Percentiles rank a stretch among this genome's conserved stretches.
These are phyloP conservation scores for Pyricularia sp. DNA, from an alignment of 2,329 filamentous ascomycete species.

Conservation along the genomic window DNA sequence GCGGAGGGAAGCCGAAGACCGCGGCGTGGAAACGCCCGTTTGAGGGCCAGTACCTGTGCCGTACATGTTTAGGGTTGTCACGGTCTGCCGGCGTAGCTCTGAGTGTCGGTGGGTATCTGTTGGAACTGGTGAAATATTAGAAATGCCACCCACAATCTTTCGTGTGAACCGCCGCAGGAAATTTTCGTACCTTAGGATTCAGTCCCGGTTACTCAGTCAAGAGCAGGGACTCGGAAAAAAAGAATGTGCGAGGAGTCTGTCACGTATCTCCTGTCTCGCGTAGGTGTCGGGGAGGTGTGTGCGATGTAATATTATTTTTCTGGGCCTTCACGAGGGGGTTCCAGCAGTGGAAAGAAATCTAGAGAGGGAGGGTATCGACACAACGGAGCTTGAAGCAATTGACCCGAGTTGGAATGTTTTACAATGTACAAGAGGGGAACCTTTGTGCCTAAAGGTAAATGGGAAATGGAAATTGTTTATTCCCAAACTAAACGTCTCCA, in stretches of 20 bases:
- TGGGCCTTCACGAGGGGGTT: not conserved
- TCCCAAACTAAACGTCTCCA: not conserved
- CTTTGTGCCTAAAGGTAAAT: slow-evolving; percentile 6
- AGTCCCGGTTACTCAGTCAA: slow-evolving; percentile 4
- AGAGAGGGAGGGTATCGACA: not conserved
- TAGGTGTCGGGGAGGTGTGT: not conserved
- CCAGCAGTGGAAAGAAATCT: not conserved
- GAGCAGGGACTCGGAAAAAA: slow-evolving; percentile 2
- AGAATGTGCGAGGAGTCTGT: not conserved
- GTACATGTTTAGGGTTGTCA: slow-evolving; percentile 54
- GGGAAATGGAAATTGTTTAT: slow-evolving; percentile 5
- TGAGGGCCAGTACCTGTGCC: slow-evolving; percentile 71
- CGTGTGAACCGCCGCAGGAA: not conserved
- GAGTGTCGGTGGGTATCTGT: not conserved
- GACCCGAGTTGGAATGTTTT: not conserved
- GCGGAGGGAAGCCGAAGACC: slow-evolving; percentile 83
- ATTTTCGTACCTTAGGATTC: not conserved
- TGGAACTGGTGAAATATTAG: not conserved
- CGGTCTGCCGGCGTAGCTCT: slow-evolving; percentile 7
- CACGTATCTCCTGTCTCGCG: not conserved
- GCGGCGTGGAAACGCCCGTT: slow-evolving; percentile 92
- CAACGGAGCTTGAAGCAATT: not conserved
- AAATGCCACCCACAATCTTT: not conserved
- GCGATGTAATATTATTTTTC: not conserved
- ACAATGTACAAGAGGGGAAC: not conserved